Conservation (phyloP, 2,329 filamentous ascomycete species). For the Colletotrichum spaethianum region DNA sequence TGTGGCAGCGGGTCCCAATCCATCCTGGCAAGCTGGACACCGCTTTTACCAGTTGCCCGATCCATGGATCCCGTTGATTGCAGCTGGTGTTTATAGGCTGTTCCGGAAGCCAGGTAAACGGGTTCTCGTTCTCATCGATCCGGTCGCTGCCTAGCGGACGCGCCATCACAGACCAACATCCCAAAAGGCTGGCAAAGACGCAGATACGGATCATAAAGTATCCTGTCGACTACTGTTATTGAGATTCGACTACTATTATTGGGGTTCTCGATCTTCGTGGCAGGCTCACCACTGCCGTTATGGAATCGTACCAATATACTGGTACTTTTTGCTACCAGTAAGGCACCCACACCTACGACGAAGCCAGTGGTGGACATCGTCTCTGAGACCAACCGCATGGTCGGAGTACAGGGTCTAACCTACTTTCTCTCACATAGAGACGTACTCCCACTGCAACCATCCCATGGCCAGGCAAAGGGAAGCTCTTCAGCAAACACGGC, state of each 20-base stretch:
- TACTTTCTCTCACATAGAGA: background rate
- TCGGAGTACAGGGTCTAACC: conserved; percentile 26
- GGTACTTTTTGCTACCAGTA: background rate
- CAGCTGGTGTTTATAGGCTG: conserved; percentile 22
- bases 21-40: conserved; percentile 37
- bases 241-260: background rate
- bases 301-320: conserved; percentile 1
- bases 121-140: conserved; percentile 31
- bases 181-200: conserved; percentile 13
- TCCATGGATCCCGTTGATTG: conserved; percentile 31
- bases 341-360: conserved; percentile 16
- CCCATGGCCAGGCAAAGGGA: conserved; percentile 31
- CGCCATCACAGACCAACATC: conserved; percentile 19
- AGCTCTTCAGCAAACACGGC: conserved; percentile 37
- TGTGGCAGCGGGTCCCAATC: conserved; percentile 36
- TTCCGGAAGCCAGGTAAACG: conserved; percentile 39
- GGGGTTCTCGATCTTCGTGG: background rate
- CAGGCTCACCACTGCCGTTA: background rate
- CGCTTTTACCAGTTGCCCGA: conserved; percentile 40
- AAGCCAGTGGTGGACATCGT: conserved; percentile 17
- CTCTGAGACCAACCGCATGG: conserved; percentile 32
- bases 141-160: conserved; percentile 25
- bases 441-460: conserved; percentile 21
- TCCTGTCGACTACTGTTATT: background rate
- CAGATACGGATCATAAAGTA: background rate